Evolutionary conservation across 257 asterid genomes (phyloP), one percentile per base, ranked within the genome.

Genomic region (Gardenia jasminoides): DNA sequence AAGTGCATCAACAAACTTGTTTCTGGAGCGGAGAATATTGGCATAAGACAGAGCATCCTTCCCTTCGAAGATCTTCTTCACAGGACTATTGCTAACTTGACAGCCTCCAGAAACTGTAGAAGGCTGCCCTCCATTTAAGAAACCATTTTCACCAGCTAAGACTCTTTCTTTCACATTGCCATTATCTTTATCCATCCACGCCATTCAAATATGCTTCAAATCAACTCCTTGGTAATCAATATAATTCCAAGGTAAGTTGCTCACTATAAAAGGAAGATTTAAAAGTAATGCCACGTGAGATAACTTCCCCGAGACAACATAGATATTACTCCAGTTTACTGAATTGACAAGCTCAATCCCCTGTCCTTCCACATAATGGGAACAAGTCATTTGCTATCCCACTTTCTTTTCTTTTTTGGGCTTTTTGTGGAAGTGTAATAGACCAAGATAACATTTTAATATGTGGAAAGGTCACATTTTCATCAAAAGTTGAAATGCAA

Each of bases 21-120:
- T 93, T 84, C 98, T 88, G 72, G 97, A 92, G 48, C 98, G 97
- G 70, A 96, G 98, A 73, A 91, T 90, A 90, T 90, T 86, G 39
- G 97, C 99, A 88, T 86, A 92, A 67, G 97, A 86, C 79, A 96
- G 84, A 64, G 88, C 95, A 85, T 92, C 94, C 81, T 90, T 91
- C 77, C 90, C 93, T 79, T 90, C 93, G 61, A 86, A 75, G 70
- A 62, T 87, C 84, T 82, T 92, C 86, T 90, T 90, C 20, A 77
- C 52, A 30, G 85, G 89, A 84, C 75, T 76, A 75, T 56, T 71
- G 85, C 85, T 56, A 77, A 67, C 83, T 20, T 80, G 87, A 79
- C 91, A 84, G 77, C 84, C 82, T 82, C 80, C 80, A 80, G 83
- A 75, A 67, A 80, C 87, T 30, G 91, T 79, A 52, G 89, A 86